Percentiles rank a stretch among this genome's conserved stretches.
These are phyloP conservation scores for Epichloe sibirici DNA, from an alignment of 2,329 filamentous ascomycete genomes.

Conservation along the genomic window DNA sequence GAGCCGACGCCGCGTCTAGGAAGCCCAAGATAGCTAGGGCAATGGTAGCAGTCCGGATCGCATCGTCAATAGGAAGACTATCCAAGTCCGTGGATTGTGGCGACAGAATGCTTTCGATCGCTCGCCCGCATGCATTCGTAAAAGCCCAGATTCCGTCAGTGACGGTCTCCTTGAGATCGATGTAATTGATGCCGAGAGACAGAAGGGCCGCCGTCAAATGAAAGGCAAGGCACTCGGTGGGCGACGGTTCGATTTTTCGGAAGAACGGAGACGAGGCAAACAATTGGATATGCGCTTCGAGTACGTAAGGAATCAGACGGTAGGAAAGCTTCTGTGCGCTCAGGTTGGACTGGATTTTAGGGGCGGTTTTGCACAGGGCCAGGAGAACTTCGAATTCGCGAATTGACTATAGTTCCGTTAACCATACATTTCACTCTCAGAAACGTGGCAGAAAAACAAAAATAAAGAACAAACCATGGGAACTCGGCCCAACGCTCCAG, in stretches of 20 bases:
- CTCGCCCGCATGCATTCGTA: conserved; percentile 55
- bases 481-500: conserved; percentile 35
- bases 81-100: conserved; percentile 44
- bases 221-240: conserved; percentile 73
- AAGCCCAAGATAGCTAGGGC: conserved; percentile 84
- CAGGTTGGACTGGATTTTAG: conserved; percentile 55
- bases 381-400: conserved; percentile 87
- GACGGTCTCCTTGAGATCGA: conserved; percentile 53
- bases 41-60: conserved; percentile 59
- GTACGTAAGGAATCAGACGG: conserved; percentile 73
- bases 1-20: conserved; percentile 65
- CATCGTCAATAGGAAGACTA: conserved; percentile 50
- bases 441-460: background rate
- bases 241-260: conserved; percentile 70
- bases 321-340: conserved; percentile 68
- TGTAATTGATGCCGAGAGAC: conserved; percentile 64
- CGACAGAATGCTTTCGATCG: conserved; percentile 42
- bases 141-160: conserved; percentile 59
- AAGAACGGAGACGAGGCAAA: conserved; percentile 75
- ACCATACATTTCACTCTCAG: background rate
- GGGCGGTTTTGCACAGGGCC: conserved; percentile 81
- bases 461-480: conserved; percentile 41
- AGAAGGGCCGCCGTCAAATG: conserved; percentile 72
- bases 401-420: conserved; percentile 47
- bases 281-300: conserved; percentile 68